A percentile compares a stretch with the other conserved stretches of the same genome.
Evolutionary conservation across 1,139 yeast species (phyloP).

Genomic region (Sugiyamaella novakii): DNA sequence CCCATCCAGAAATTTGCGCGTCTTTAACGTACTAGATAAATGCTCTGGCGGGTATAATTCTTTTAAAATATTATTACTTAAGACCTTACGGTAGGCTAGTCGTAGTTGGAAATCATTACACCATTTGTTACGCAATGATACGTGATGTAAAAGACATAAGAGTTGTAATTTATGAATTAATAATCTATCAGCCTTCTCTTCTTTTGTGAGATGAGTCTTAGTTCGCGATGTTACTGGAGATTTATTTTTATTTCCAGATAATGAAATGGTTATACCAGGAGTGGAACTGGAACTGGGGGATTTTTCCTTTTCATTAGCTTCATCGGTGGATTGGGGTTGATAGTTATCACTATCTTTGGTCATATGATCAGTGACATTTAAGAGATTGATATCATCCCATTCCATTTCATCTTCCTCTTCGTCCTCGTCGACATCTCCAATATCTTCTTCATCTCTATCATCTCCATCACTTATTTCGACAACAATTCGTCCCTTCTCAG

Average conservation of each 20-base stretch:
- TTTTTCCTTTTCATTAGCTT: conserved; percentile 22
- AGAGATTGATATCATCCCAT: conserved; percentile 38
- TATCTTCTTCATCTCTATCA: conserved; percentile 7
- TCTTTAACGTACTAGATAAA: conserved; percentile 49
- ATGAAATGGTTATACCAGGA: conserved; percentile 11
- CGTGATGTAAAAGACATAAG: conserved; percentile 63
- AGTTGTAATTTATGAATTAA: conserved; percentile 63
- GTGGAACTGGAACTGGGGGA: conserved; percentile 18
- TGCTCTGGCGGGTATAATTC: conserved; percentile 52
- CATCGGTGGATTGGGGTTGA: conserved; percentile 45
- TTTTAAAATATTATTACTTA: conserved; percentile 51
- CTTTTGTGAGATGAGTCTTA: conserved; percentile 31
- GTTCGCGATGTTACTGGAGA: conserved; percentile 11
- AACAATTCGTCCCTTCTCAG: neutral
- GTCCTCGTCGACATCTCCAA: conserved; percentile 31
- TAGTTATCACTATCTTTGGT: conserved; percentile 44
- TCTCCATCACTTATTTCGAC: neutral
- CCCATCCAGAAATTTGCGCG: conserved; percentile 76
- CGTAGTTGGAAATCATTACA: conserved; percentile 54
- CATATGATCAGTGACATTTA: conserved; percentile 15
- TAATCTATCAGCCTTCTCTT: conserved; percentile 56
- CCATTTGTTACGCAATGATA: conserved; percentile 72
- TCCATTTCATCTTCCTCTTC: conserved; percentile 46
- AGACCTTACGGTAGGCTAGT: conserved; percentile 39
- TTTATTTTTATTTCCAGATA: neutral